Evolutionary conservation across 2,329 filamentous ascomycete genomes (phyloP), one percentile per base, ranked within the genome.

Genomic region (Phaeoacremonium minimum): DNA sequence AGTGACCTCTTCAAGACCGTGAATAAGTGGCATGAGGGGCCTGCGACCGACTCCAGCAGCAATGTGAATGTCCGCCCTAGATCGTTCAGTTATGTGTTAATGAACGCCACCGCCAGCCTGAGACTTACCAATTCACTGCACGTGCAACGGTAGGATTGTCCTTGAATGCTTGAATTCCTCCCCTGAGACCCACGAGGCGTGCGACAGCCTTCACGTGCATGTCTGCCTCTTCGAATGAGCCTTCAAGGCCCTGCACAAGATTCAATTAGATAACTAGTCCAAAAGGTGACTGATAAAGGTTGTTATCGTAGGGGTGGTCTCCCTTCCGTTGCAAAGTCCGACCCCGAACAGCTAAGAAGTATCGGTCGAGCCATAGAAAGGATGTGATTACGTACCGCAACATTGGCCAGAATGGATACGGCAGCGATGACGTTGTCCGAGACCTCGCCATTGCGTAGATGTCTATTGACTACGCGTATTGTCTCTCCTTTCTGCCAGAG

Each of bases 401-500:
- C 33, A 30, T 35, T 35, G 6, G 33, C 33, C 6, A 35, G 22
- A 17, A 19, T 35, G 4, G 33, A 20, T 16, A 35, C 20, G 9
- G 22, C 33, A 18, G 33, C 33, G n/a, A 35, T 35, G 13, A 35
- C 14, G 6, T 20, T 29, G 19, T 35, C 33, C 14, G 33, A 28
- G 20, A 35, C 16, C 4, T 18, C 15, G 4, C 14, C 15, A 12
- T 7, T 6, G 7, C 13, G 12, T 28, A 35, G 13, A 17, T 28
- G 22, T 5, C 7, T 14, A 14, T 35, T 35, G 33, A 35, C 19
- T 13, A 17, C n/a, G 11, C 18, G 15, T 14, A 35, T 28, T 11
- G 33, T 28, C 33, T 28, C 19, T 16, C 33, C 33, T 15, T 35
- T 35, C 20, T 35, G 33, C 11, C 30, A 26, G 15, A 35, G 22